phyloP scores from a whole-genome alignment of 192 early-diverging fungal species.

The Lunasporangiospora selenospora region DNA sequence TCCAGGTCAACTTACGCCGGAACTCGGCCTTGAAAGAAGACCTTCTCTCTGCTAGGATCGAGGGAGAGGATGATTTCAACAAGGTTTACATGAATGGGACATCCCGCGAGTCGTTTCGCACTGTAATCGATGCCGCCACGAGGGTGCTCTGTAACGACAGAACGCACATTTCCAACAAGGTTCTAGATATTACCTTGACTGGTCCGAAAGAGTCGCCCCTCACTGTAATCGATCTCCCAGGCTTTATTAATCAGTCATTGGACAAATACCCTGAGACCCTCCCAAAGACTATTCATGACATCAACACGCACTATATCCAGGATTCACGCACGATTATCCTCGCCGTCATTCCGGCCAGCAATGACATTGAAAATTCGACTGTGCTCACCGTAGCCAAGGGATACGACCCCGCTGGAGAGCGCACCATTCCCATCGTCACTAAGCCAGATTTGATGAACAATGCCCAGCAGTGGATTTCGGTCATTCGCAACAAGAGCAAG shows the following conservation, averaged over 20 bases:
- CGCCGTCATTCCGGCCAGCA: neutral
- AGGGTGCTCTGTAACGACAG: no score
- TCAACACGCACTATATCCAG: constrained; percentile 2
- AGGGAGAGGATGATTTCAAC: constrained; percentile 2
- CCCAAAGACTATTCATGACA: neutral
- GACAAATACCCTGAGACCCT: neutral
- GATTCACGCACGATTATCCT: constrained; percentile 13
- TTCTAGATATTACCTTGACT: constrained; percentile 3
- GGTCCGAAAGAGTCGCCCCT: constrained; percentile 3
- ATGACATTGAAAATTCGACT: constrained; percentile 2
- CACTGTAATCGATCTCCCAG: constrained; percentile 5
- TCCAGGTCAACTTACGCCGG: constrained; percentile 1
- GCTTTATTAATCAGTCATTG: neutral
- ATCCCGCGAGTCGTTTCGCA: no score
- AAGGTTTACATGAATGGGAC: no score
- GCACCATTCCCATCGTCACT: constrained; percentile 24
- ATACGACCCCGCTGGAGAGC: constrained; percentile 1
- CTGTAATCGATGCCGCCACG: no score
- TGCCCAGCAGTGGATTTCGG: neutral
- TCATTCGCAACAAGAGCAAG: constrained; percentile 4
- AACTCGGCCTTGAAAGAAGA: constrained; percentile 2
- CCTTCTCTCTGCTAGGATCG: constrained; percentile 1
- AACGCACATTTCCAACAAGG: constrained; percentile 8
- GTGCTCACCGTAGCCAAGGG: neutral
- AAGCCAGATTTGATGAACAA: constrained; percentile 1